Percentiles rank a stretch among this genome's conserved stretches.
These are phyloP conservation scores for Geosmithia flava DNA, from an alignment of 2,329 filamentous ascomycete genomes.

Conservation along the genomic window DNA sequence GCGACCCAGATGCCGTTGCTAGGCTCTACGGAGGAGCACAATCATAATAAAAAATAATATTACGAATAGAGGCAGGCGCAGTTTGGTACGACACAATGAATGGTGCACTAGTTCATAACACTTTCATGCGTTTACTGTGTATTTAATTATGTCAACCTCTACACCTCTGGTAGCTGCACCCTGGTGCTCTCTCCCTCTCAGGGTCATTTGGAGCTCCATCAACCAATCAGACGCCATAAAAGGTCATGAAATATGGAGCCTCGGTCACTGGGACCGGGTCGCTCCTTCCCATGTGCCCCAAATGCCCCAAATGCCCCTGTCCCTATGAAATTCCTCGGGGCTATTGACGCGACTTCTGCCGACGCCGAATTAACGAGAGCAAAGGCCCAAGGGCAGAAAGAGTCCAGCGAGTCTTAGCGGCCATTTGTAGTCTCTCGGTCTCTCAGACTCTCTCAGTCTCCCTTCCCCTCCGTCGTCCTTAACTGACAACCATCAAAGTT, in stretches of 20 bases:
- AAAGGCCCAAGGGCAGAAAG: neutral
- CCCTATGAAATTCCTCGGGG: neutral
- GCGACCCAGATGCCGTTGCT: neutral
- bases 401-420: neutral
- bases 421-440: conserved; percentile 6
- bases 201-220: neutral
- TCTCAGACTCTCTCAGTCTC: too few species aligned
- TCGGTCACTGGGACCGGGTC: neutral
- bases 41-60: neutral
- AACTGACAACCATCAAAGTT: neutral
- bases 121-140: too few species aligned
- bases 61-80: neutral
- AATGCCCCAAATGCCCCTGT: neutral
- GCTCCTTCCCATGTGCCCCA: neutral
- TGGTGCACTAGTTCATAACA: too few species aligned
- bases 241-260: neutral
- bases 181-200: neutral
- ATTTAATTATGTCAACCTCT: too few species aligned
- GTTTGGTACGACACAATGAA: neutral
- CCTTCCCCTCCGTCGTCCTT: conserved; percentile 28
- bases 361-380: neutral
- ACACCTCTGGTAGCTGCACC: too few species aligned
- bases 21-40: neutral
- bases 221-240: neutral
- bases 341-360: conserved; percentile 1